Evolutionary conservation across 2,329 filamentous ascomycete genomes (phyloP), one percentile per base, ranked within the genome.

Genomic region (Dryadomyces sulphureus): DNA sequence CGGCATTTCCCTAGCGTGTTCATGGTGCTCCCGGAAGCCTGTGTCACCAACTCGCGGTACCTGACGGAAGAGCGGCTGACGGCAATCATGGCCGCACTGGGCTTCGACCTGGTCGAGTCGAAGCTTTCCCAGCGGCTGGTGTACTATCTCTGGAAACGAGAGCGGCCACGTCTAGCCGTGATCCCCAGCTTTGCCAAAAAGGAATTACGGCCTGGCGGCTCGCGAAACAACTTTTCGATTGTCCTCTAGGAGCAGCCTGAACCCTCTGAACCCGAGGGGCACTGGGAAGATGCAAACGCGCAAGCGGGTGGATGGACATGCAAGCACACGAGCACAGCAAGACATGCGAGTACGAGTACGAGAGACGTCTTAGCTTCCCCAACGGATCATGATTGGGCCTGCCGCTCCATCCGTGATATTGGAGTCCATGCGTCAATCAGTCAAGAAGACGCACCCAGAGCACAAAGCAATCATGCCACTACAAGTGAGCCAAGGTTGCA

Each of bases 201-300:
- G 50, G 82, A 92, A 59, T 60, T 94, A 36, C 81, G 84, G 50
- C 73, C 85, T 20, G 89, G 89, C 11, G 67, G 69, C 45, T 74
- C 70, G 21, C 77, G 88, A 59, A 98, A 98, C 63, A 96, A 98
- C 58, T 98, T 96, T 61, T 79, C 84, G 14, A 79, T 96, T 54
- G 73, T 86, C 16, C 61, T 94, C 49, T 67, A 64, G 42, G 54
- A n/a, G n/a, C n/a, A n/a, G n/a, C n/a, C n/a, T n/a, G n/a, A n/a
- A n/a, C n/a, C n/a, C n/a, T n/a, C n/a, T n/a, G n/a, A n/a, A n/a
- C n/a, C n/a, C n/a, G n/a, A n/a, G n/a, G n/a, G n/a, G n/a, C n/a
- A n/a, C n/a, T n/a, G n/a, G n/a, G n/a, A n/a, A n/a, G n/a, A n/a
- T n/a, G n/a, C n/a, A n/a, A n/a, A n/a, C n/a, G n/a, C n/a, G n/a